Evolutionary conservation across 306 rosid species (phyloP).

Genomic region (Arachis stenosperma): DNA sequence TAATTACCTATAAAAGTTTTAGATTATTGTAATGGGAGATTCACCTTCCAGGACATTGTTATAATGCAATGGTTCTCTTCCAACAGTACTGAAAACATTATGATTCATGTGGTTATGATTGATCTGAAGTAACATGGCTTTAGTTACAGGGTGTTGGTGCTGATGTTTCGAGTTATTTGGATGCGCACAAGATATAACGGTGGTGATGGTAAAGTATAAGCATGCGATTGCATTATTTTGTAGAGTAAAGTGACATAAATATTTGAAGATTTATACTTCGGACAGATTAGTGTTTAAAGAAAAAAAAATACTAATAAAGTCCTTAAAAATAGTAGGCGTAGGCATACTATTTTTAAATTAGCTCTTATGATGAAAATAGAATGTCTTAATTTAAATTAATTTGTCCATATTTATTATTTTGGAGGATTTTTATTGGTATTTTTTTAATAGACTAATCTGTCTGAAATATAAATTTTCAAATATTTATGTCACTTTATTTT

Average conservation of each 20-base stretch:
- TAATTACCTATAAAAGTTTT: constrained; percentile 16
- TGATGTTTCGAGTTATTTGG: not conserved
- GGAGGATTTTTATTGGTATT: too few species aligned
- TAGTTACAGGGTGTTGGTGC: not conserved
- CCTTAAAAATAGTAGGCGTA: too few species aligned
- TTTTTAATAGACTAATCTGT: too few species aligned
- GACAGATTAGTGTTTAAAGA: too few species aligned
- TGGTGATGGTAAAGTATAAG: not conserved
- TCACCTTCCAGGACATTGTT: constrained; percentile 19
- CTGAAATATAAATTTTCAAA: too few species aligned
- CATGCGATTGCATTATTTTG: not conserved
- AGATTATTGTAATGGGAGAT: constrained; percentile 24
- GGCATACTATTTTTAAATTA: too few species aligned
- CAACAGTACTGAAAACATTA: not conserved
- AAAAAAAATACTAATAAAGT: too few species aligned
- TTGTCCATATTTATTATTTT: too few species aligned
- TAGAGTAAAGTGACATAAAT: not conserved
- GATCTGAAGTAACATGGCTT: not conserved
- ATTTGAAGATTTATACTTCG: too few species aligned
- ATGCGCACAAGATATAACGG: not conserved
- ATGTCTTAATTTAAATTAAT: too few species aligned
- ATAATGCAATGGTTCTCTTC: constrained; percentile 26
- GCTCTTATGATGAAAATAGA: too few species aligned
- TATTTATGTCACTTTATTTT: too few species aligned
- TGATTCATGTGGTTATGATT: not conserved